Percentiles rank a stretch among this genome's conserved stretches.
phyloP scores from a whole-genome alignment of 768 basidiomycete genomes.

The Collybia sp. region DNA sequence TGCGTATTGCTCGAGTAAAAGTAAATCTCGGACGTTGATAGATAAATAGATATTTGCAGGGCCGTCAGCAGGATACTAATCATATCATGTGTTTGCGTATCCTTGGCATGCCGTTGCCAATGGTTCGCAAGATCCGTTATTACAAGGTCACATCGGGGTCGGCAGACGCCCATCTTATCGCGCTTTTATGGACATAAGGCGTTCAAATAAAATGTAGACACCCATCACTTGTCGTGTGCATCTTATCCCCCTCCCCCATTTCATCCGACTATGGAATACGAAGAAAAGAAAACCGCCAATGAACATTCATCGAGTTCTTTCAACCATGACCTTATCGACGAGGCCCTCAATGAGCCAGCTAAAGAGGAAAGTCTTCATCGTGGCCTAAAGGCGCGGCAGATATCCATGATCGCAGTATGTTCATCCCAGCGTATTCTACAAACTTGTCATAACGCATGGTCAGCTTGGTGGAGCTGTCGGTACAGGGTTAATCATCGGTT shows the following conservation, averaged over 20 bases:
- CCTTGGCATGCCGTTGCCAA: too few relatives aligned
- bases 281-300: constrained; percentile 18
- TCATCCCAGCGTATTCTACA: background rate
- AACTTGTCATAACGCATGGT: background rate
- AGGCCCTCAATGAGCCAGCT: constrained; percentile 28
- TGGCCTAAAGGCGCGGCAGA: constrained; percentile 46
- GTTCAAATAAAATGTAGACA: constrained; percentile 7
- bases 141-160: too few relatives aligned
- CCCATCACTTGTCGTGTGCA: constrained; percentile 1
- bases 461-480: constrained; percentile 48
- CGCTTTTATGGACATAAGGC: background rate
- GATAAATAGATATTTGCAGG: too few relatives aligned
- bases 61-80: too few relatives aligned
- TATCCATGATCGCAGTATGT: constrained; percentile 51
- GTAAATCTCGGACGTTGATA: too few relatives aligned
- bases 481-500: constrained; percentile 53
- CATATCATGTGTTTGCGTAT: too few relatives aligned
- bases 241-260: background rate
- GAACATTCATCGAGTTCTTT: constrained; percentile 12
- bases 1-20: too few relatives aligned
- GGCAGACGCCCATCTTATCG: too few relatives aligned
- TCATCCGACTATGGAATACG: constrained; percentile 16
- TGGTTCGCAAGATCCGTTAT: too few relatives aligned
- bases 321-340: constrained; percentile 17
- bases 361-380: constrained; percentile 36